These are phyloP conservation scores for Trapa incisa DNA, from an alignment of 345 rosid genomes.

Conservation along the genomic window DNA sequence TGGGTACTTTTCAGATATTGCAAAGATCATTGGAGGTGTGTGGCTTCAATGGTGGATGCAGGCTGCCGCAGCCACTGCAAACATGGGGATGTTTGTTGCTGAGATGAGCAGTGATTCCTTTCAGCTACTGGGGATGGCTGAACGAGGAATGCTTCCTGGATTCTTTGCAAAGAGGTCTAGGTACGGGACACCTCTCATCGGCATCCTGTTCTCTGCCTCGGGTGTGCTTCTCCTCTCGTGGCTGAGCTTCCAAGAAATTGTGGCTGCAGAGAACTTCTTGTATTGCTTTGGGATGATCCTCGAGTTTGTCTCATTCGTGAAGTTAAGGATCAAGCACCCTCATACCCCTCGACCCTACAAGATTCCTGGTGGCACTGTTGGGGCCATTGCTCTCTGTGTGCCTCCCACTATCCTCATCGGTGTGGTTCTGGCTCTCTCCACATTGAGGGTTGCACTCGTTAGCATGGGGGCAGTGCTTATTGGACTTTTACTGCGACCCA, in stretches of 20 bases:
- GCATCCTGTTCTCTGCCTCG: conserved; percentile 26
- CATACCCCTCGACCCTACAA: conserved; percentile 20
- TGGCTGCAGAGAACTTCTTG: conserved; percentile 28
- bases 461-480: conserved; percentile 17
- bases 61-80: conserved; percentile 25
- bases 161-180: conserved; percentile 20
- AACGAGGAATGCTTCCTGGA: conserved; percentile 26
- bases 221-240: conserved; percentile 26
- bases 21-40: conserved; percentile 22
- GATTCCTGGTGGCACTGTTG: conserved; percentile 26
- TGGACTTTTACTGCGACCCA: conserved; percentile 20
- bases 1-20: conserved; percentile 27
- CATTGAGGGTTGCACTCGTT: conserved; percentile 15
- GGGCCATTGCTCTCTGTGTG: conserved; percentile 20
- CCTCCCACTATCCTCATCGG: conserved; percentile 23
- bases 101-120: conserved; percentile 33
- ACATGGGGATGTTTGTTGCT: conserved; percentile 29
- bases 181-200: conserved; percentile 20
- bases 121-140: conserved; percentile 31
- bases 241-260: conserved; percentile 30
- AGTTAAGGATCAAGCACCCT: conserved; percentile 15
- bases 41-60: conserved; percentile 30
- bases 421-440: conserved; percentile 19
- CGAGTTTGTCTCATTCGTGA: conserved; percentile 24
- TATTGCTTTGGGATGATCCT: conserved; percentile 29